These are phyloP conservation scores for Candida sojae DNA, from an alignment of 1,139 yeast species.

Conservation along the genomic window DNA sequence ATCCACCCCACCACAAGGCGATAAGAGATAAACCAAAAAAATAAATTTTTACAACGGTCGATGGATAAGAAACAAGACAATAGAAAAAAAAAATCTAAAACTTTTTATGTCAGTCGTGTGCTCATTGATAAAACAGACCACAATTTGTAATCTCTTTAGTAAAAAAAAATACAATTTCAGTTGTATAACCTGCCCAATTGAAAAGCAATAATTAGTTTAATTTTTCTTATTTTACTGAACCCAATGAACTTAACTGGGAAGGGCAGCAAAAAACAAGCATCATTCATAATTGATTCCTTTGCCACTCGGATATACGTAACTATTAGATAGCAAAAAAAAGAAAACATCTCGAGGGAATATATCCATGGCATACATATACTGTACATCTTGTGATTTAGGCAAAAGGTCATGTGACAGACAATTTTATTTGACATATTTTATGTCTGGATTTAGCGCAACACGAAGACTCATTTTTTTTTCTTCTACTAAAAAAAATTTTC, in stretches of 20 bases:
- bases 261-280: no score
- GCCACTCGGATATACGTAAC: background rate
- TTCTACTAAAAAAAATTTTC: background rate
- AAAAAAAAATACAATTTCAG: background rate
- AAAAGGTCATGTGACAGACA: conserved; percentile 1
- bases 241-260: no score
- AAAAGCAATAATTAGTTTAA: no score
- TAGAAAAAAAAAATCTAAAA: no score
- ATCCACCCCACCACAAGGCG: background rate
- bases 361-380: no score
- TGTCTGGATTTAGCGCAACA: background rate
- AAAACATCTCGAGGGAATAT: background rate
- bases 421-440: background rate
- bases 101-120: background rate
- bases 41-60: background rate
- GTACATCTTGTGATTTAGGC: background rate
- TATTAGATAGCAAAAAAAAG: background rate
- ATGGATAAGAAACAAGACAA: background rate
- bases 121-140: background rate
- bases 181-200: background rate
- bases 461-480: background rate
- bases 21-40: background rate
- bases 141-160: background rate
- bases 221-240: no score
- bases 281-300: background rate